Base-by-base conservation (phyloP, 768 basidiomycete genomes). In the Tulasnella calospora region DNA sequence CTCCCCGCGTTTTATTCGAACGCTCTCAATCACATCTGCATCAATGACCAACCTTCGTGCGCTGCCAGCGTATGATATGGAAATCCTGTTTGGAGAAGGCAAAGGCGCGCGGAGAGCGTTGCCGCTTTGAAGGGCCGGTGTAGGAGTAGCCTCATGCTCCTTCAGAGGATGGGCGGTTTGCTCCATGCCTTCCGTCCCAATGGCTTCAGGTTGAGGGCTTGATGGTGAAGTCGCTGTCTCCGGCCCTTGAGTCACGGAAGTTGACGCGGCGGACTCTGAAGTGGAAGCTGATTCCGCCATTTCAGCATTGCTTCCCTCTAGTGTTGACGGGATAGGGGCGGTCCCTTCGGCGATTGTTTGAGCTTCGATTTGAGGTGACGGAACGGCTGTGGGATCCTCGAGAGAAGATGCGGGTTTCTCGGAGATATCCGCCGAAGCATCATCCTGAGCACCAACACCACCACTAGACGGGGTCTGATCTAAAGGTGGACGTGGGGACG, bases 31-130 rank as follows among this genome's bases (percentile, higher is more conserved):
- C 38, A 93, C 90, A 80, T 92, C 92, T 2, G 97, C 93, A 83
- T 99, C 92, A 78, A 99, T 87, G 36, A 98, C 92, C 73, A 99
- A 87, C 55, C 98, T 89, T 72, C 94, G 88, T 79, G 92, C 92
- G 73, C 95, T 95, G 67, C 92, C 92, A 77, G 95, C 95, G 84
- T 98, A 99, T 0, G 97, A 93, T 83, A 99, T 95, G 10, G 96
- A 98, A n/a, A 99, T 81, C 27, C 87, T 82, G 77, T 87, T 84
- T n/a, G 79, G 73, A 15, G 77, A 74, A 7, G 80, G 77, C 36
- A 69, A 23, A 21, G 61, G 67, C 30, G n/a, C 38, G 44, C 38
- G 44, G 30, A n/a, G 27, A 40, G 38, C 36, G 38, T 82, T 38
- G 81, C 82, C 15, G 13, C 2, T 21, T 40, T 46, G 71, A 40